Evolutionary conservation across 1,284 basidiomycete species (phyloP).

Genomic region (Spongispora temasekensis): DNA sequence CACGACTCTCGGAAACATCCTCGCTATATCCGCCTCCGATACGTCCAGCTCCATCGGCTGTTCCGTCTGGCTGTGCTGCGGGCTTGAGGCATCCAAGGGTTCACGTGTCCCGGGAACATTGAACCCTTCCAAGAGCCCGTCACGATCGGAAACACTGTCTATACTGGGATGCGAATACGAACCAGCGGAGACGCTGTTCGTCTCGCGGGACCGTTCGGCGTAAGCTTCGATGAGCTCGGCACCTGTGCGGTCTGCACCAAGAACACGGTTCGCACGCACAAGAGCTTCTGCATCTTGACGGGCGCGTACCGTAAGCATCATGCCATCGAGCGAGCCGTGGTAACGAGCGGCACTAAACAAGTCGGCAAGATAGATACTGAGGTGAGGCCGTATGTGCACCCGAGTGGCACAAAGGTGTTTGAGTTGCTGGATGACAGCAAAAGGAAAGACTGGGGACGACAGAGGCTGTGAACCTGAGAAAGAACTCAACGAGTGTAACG

Average conservation of each 20-base stretch:
- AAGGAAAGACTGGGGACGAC: constrained; percentile 36
- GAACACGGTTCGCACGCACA: constrained; percentile 60
- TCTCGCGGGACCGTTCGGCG: constrained; percentile 23
- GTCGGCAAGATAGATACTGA: constrained; percentile 68
- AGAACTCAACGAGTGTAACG: constrained; percentile 13
- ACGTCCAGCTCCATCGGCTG: constrained; percentile 49
- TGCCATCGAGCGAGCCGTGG: constrained; percentile 67
- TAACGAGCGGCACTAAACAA: constrained; percentile 73
- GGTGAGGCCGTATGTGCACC: constrained; percentile 46
- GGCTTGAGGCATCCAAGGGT: constrained; percentile 1
- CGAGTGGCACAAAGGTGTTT: constrained; percentile 40
- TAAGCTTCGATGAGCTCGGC: constrained; percentile 45
- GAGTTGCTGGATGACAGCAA: constrained; percentile 39
- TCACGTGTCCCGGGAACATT: constrained; percentile 16
- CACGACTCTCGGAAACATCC: constrained; percentile 66
- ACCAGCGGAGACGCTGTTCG: constrained; percentile 22
- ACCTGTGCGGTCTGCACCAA: constrained; percentile 58
- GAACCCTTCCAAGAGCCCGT: constrained; percentile 21
- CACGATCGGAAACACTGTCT: constrained; percentile 25
- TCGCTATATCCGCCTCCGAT: constrained; percentile 69
- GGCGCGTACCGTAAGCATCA: constrained; percentile 60
- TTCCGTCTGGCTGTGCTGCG: constrained; percentile 16
- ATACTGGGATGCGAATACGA: constrained; percentile 18
- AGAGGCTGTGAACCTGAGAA: constrained; percentile 11
- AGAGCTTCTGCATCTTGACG: constrained; percentile 62